phyloP scores from a whole-genome alignment of 2,329 filamentous ascomycete genomes.

The Grosmannia penicillata region DNA sequence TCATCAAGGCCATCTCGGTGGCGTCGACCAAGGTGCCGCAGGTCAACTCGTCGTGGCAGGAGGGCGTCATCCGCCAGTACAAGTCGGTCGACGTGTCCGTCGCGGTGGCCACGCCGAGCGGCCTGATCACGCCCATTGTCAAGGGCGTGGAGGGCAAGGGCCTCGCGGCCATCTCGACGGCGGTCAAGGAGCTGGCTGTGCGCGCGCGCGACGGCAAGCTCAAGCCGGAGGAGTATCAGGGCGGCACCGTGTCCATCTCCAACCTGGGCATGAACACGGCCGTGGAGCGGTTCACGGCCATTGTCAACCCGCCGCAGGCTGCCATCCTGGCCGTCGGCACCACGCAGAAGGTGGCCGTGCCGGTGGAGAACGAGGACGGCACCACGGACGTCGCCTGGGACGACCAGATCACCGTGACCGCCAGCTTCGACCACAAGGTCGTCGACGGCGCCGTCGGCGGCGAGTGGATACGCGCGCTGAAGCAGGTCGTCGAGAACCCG shows the following conservation, averaged over 20 bases:
- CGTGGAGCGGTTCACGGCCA: slow-evolving; percentile 91
- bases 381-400: slow-evolving; percentile 70
- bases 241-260: slow-evolving; percentile 96
- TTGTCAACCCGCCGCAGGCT: slow-evolving; percentile 97
- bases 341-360: slow-evolving; percentile 86
- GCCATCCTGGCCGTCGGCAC: slow-evolving; percentile 91
- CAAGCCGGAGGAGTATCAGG: slow-evolving; percentile 99
- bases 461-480: slow-evolving; percentile 93
- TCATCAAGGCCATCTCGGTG: slow-evolving; percentile 86
- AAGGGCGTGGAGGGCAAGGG: slow-evolving; percentile 77
- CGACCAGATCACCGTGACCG: slow-evolving; percentile 90
- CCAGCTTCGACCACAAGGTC: slow-evolving; percentile 97
- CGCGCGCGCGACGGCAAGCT: slow-evolving; percentile 93
- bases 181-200: slow-evolving; percentile 95
- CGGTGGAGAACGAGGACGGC: slow-evolving; percentile 72
- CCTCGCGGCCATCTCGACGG: slow-evolving; percentile 71
- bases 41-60: slow-evolving; percentile 92
- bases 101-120: slow-evolving; percentile 81
- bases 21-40: slow-evolving; percentile 88
- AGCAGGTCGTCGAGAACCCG: slow-evolving; percentile 96
- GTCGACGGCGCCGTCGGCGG: slow-evolving; percentile 91
- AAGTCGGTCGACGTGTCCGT: slow-evolving; percentile 90
- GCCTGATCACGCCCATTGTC: slow-evolving; percentile 95
- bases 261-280: slow-evolving; percentile 99
- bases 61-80: slow-evolving; percentile 83